phyloP scores from a whole-genome alignment of 805 yeast genomes.

The Starmerella vaccinii region DNA sequence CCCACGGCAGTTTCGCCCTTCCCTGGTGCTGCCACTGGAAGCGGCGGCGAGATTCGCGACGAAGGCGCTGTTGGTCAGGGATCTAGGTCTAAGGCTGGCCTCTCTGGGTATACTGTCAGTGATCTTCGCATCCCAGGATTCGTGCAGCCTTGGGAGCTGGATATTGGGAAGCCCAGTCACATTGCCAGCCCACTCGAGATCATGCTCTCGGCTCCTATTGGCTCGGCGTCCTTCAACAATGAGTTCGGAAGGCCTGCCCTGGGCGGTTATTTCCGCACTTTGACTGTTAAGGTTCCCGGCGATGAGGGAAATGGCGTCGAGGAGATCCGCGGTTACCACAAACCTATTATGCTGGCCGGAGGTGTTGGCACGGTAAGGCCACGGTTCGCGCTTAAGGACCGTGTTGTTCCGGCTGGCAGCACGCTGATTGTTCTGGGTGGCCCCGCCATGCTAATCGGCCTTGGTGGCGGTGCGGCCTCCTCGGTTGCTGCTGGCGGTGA shows the following conservation, averaged over 20 bases:
- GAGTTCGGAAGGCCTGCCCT: constrained; percentile 98
- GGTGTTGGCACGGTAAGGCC: constrained; percentile 98
- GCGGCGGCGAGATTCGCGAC: constrained; percentile 99
- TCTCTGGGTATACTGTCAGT: constrained; percentile 84
- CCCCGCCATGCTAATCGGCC: constrained; percentile 92
- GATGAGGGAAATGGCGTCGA: constrained; percentile 38
- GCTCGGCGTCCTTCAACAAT: constrained; percentile 95
- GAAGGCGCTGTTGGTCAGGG: constrained; percentile 99
- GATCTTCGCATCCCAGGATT: constrained; percentile 79
- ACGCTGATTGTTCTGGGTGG: constrained; percentile 92
- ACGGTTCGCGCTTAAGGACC: constrained; percentile 76
- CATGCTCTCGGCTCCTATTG: constrained; percentile 95
- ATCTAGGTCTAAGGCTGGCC: constrained; percentile 91
- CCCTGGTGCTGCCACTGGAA: constrained; percentile 99
- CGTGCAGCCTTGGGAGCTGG: constrained; percentile 90
- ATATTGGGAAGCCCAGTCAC: constrained; percentile 83
- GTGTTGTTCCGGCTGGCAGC: constrained; percentile 83
- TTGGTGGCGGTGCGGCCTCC: constrained; percentile 99
- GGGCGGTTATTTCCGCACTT: constrained; percentile 90
- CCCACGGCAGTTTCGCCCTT: constrained; percentile 99
- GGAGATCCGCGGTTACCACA: constrained; percentile 92
- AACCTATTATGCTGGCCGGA: constrained; percentile 99
- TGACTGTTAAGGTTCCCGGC: constrained; percentile 66
- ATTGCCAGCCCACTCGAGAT: constrained; percentile 88
- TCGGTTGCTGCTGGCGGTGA: constrained; percentile 85